Percentiles rank a stretch among this genome's conserved stretches.
phyloP scores from a whole-genome alignment of 1,284 basidiomycete genomes.

The Cystobasidium pallidum region DNA sequence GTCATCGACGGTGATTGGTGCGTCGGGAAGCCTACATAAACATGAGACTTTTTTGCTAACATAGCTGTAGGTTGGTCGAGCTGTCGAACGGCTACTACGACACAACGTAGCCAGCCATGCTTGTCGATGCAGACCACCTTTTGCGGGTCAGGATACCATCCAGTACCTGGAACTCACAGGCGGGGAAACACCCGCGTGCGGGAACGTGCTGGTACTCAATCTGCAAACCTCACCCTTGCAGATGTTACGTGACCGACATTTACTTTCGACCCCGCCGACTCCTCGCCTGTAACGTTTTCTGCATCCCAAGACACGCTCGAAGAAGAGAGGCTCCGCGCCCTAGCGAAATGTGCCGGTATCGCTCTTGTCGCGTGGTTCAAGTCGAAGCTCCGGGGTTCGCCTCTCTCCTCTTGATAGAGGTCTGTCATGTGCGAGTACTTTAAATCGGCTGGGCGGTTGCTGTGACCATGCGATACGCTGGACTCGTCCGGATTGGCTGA shows the following conservation, averaged over 20 bases:
- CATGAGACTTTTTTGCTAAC: constrained; percentile 45
- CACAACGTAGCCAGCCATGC: not conserved
- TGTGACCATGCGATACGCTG: too few relatives aligned
- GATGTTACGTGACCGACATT: not conserved
- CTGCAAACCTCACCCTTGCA: not conserved
- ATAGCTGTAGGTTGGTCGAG: constrained; percentile 35
- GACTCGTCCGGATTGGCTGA: too few relatives aligned
- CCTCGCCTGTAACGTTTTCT: not conserved
- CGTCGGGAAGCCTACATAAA: constrained; percentile 19
- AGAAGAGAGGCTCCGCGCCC: not conserved
- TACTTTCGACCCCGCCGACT: not conserved
- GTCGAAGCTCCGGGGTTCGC: too few relatives aligned
- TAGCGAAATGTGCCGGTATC: too few relatives aligned
- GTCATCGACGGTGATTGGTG: constrained; percentile 63
- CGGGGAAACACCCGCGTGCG: too few relatives aligned
- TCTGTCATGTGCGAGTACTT: too few relatives aligned
- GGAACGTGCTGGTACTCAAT: not conserved
- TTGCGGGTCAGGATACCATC: too few relatives aligned
- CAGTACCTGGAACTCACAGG: too few relatives aligned
- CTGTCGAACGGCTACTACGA: constrained; percentile 44
- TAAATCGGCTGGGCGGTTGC: too few relatives aligned
- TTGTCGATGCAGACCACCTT: too few relatives aligned
- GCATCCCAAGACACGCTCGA: not conserved
- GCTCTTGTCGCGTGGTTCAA: too few relatives aligned
- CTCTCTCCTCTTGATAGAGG: too few relatives aligned